These are phyloP conservation scores for Cymbidium sinense DNA, from an alignment of 106 monocot genomes.

Conservation along the genomic window DNA sequence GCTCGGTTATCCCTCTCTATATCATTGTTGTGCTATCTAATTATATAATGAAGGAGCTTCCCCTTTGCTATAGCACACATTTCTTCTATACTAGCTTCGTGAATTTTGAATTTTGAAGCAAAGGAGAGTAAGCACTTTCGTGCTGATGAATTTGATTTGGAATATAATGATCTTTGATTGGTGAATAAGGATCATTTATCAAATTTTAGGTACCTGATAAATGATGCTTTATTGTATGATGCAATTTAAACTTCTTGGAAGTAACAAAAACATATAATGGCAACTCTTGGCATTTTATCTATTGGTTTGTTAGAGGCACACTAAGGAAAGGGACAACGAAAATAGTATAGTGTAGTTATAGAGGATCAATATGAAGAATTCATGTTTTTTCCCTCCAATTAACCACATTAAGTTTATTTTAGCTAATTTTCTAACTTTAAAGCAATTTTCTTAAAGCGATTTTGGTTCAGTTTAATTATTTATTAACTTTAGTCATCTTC, in stretches of 20 bases:
- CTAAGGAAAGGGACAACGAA: too few species aligned
- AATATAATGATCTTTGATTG: not conserved
- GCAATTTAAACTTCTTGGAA: not conserved
- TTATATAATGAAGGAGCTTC: not conserved
- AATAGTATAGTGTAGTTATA: too few species aligned
- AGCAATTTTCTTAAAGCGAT: too few species aligned
- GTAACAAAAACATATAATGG: not conserved
- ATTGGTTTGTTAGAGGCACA: too few species aligned
- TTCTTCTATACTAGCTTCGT: not conserved
- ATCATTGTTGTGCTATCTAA: not conserved
- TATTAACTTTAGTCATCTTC: too few species aligned
- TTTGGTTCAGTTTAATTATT: too few species aligned
- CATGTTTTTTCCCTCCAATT: too few species aligned
- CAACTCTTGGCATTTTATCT: too few species aligned
- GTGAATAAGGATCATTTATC: not conserved
- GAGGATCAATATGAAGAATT: too few species aligned
- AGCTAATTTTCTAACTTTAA: too few species aligned
- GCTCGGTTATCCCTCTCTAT: conserved; percentile 1
- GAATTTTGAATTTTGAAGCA: not conserved
- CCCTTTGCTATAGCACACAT: not conserved
- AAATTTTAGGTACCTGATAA: not conserved
- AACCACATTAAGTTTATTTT: too few species aligned
- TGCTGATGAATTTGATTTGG: not conserved
- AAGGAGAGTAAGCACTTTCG: not conserved
- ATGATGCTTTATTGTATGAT: not conserved